Evolutionary conservation across 2,329 filamentous ascomycete species (phyloP), one percentile per base, ranked within the genome.

Genomic region (Amylocarpus encephaloides): DNA sequence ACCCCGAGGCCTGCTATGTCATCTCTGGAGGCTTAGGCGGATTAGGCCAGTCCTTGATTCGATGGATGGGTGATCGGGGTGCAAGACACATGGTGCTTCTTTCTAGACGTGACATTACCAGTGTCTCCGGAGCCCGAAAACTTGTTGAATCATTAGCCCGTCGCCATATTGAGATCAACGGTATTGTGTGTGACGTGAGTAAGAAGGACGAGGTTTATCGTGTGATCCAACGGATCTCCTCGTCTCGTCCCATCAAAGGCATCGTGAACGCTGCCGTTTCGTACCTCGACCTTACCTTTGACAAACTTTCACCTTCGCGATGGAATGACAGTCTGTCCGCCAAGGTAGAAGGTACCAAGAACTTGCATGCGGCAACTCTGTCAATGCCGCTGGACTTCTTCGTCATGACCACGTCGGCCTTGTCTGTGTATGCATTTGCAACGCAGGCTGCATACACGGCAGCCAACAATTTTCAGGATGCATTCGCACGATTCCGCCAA

Each of bases 391-490:
- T 50, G 19, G 48, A 50, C 33, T 50, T 50, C 33, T 50, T 50
- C 33, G 48, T 50, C 16, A 50, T 50, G 48, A 44, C 41, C 5
- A 45, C 15, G 13, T 44, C 40, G 13, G 10, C 41, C 4, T 10
- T 39, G 6, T n/a, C n/a, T 4, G 30, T 50, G 11, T 15, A 38
- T 5, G 40, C 22, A 15, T 9, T 30, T 5, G 30, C 40, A 10
- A 50, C 48, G 5, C 40, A 50, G 16, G 30, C 15, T 16, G 22
- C 11, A n/a, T 50, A 51, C 30, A 13, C 34, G 11, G 49, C 49
- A 19, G 49, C 43, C 10, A 51, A 51, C 43, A 34, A 13, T 9
- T 51, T 41, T 26, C 22, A 16, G 43, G 49, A 51, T 36, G 26
- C 43, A 7, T 30, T 51, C 6, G 49, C 49, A 10, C 7, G 44